Evolutionary conservation across 2,329 filamentous ascomycete species (phyloP), one percentile per base, ranked within the genome.

Genomic region (Raffaelea deltoideospora): DNA sequence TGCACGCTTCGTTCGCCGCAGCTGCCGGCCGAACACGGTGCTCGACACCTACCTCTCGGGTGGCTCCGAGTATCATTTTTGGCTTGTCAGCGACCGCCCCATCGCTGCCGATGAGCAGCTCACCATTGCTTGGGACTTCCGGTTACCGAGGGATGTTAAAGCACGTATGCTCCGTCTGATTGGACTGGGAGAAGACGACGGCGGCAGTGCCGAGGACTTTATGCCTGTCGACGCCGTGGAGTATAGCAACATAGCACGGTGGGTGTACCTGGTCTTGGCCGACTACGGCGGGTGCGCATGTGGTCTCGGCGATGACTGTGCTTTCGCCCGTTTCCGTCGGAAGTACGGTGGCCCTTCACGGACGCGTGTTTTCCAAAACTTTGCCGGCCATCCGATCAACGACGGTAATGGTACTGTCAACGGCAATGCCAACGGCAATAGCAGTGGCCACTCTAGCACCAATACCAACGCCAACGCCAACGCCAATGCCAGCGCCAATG

Each of bases 1-100:
- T 26, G 76, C 90, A 39, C 81, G 90, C 31, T 95, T 90, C 52
- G 76, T 92, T n/a, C 76, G 90, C 39, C 75, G 88, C 45, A 96
- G 90, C 49, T 98, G 90, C 60, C 76, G 73, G 42, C 84, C 90
- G 2, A 98, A 96, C 50, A 75, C 90, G n/a, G 69, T 72, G 23
- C 65, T 96, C 48, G 87, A 90, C 52, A 92, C 87, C 0, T 82
- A 86, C 45, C 72, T 95, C 33, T 83, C 83, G 2, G 77, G 76
- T 33, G 69, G 71, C 4, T 77, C 76, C 1, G 79, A 88, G 45
- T 93, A 88, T 51, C 84, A 90, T 52, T 94, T 96, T 55, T 95
- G 88, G 72, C 78, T 95, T 44, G 75, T 94, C 41, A 86, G 85
- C 48, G 83, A 83, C 47, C 72, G 80, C 37, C 68, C 78, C 27